phyloP scores from a whole-genome alignment of 176 grass and related monocot genomes.

The Thalia dealbata region DNA sequence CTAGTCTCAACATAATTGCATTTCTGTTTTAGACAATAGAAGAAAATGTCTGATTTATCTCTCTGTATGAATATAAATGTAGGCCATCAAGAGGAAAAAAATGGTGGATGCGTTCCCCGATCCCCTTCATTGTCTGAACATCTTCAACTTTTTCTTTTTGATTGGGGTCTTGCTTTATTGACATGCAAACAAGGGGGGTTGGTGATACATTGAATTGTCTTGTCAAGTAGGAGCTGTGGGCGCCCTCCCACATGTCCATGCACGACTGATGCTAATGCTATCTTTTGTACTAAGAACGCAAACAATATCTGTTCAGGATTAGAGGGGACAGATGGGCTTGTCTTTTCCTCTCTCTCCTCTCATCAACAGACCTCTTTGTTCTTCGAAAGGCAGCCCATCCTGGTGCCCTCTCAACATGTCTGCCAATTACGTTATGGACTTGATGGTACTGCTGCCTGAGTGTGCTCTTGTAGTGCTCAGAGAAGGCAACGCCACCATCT shows the following conservation, averaged over 20 bases:
- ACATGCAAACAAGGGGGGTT: slow-evolving; percentile 2
- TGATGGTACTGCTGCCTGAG: neutral
- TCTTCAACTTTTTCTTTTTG: neutral
- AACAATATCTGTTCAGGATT: slow-evolving; percentile 1
- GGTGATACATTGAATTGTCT: neutral
- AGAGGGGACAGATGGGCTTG: slow-evolving; percentile 14
- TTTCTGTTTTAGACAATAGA: too few relatives aligned
- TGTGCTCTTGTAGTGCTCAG: neutral
- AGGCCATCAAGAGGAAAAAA: too few relatives aligned
- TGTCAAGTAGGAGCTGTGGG: slow-evolving; percentile 1
- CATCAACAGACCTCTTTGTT: neutral
- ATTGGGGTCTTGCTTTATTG: neutral
- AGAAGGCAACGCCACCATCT: slow-evolving; percentile 8
- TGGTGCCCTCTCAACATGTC: neutral
- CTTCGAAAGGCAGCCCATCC: slow-evolving; percentile 1
- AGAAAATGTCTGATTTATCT: too few relatives aligned
- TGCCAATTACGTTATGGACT: slow-evolving; percentile 11
- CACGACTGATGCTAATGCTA: neutral
- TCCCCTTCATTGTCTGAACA: too few relatives aligned
- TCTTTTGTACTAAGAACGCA: slow-evolving; percentile 1
- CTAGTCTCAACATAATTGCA: too few relatives aligned
- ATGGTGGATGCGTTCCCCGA: too few relatives aligned
- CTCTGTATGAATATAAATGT: too few relatives aligned
- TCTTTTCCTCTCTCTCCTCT: slow-evolving; percentile 1
- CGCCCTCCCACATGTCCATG: slow-evolving; percentile 10